Evolutionary conservation across 768 basidiomycete species (phyloP).

Genomic region (Psilocybe cyanescens): DNA sequence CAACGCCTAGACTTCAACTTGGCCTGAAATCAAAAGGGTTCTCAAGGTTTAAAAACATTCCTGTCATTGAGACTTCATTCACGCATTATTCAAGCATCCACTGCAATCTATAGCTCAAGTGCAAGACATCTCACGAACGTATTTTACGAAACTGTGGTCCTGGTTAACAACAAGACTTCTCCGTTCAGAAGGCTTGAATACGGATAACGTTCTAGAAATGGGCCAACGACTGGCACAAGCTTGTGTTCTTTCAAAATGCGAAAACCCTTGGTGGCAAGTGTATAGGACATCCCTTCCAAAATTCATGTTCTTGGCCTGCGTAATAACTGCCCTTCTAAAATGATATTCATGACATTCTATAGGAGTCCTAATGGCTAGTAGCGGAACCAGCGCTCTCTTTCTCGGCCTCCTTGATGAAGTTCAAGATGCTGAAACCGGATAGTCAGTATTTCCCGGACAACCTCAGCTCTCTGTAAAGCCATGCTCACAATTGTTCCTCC

Average conservation of each 20-base stretch:
- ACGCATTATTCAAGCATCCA: no score
- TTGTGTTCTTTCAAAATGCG: neutral
- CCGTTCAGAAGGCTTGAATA: no score
- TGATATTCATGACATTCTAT: neutral
- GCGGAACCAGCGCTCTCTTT: conserved; percentile 53
- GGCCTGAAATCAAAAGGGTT: neutral
- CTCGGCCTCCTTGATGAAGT: conserved; percentile 84
- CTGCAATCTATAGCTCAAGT: no score
- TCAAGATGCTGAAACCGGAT: conserved; percentile 61
- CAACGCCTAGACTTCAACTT: neutral
- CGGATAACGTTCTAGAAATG: no score
- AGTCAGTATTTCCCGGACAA: conserved; percentile 6
- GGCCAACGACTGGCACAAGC: no score
- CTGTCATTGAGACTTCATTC: neutral
- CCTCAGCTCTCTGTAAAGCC: conserved; percentile 14
- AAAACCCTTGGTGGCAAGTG: neutral
- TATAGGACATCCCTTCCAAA: neutral
- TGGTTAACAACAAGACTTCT: no score
- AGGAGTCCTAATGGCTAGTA: conserved; percentile 16
- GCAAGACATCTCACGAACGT: no score
- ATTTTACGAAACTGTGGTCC: no score
- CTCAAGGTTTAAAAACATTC: neutral
- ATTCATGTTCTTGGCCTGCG: neutral
- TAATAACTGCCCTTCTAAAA: neutral
- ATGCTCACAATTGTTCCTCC: conserved; percentile 81